Base-by-base conservation (phyloP, 2,329 filamentous ascomycete species). In the Zymoseptoria ardabiliae region DNA sequence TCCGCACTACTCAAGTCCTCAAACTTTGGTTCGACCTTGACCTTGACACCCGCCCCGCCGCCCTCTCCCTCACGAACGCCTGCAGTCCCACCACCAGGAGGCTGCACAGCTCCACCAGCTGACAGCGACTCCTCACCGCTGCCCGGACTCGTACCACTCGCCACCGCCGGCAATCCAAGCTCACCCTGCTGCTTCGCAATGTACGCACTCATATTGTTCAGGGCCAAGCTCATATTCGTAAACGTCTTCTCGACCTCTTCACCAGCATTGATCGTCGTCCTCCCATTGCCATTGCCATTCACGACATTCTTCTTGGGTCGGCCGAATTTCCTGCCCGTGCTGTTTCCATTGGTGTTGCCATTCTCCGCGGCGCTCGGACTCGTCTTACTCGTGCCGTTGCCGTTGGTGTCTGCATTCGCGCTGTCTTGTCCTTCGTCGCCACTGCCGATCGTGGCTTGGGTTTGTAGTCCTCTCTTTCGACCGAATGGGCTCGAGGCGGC, bases 401-500 rank as follows among this genome's bases (percentile, higher is more conserved):
- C 62, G 50, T 63, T 67, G 41, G 51, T 61, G 35, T 63, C 65
- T 49, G 52, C 81, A 72, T 61, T 79, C 75, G 66, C 79, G 25
- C 48, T 58, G 19, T 66, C 65, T 25, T 63, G 61, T 7, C 54
- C 60, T 30, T 69, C 68, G 48, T 70, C 68, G 28, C 66, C 67
- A 50, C 68, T 69, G 49, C 59, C 65, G 23, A 10, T 21, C 82
- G 60, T 60, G 53, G 54, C 55, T 23, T 63, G 61, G 54, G 54
- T 59, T 55, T 53, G 58, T 20, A 60, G 48, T 7, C 67, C 60
- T 13, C 67, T 65, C 62, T 71, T 69, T 57, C 66, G 63, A 61
- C 65, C 64, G 53, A 68, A 66, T 3, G 67, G 70, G 4, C 85
- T 85, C 23, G 79, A 81, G 25, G 84, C 82, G 65, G 69, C 50